These are phyloP conservation scores for Lathyrus aphaca DNA, from an alignment of 306 rosid species.

Conservation along the genomic window DNA sequence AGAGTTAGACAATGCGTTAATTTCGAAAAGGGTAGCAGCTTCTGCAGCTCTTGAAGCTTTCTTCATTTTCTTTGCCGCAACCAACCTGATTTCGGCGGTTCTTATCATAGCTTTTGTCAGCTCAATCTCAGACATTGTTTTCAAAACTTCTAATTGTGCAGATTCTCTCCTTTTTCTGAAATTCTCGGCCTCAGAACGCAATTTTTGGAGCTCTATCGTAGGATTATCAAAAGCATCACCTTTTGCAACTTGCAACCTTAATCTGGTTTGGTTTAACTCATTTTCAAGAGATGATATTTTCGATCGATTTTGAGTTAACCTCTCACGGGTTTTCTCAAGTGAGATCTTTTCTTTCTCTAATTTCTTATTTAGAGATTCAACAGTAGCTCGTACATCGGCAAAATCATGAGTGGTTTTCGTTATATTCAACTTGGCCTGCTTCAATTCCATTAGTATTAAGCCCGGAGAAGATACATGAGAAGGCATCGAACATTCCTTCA, in stretches of 20 bases:
- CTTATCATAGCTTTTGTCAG: slow-evolving; percentile 62
- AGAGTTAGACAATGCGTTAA: slow-evolving; percentile 57
- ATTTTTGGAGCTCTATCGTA: slow-evolving; percentile 62
- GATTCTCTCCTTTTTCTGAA: slow-evolving; percentile 73
- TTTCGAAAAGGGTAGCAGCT: slow-evolving; percentile 69
- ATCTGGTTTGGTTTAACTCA: slow-evolving; percentile 70
- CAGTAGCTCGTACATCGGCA: slow-evolving; percentile 71
- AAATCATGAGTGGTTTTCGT: slow-evolving; percentile 70
- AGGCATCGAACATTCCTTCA: slow-evolving; percentile 35
- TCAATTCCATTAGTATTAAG: slow-evolving; percentile 66
- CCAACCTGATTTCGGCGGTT: slow-evolving; percentile 76
- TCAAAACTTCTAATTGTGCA: slow-evolving; percentile 58
- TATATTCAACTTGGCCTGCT: slow-evolving; percentile 86
- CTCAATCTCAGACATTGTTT: slow-evolving; percentile 74
- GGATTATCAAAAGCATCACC: slow-evolving; percentile 55
- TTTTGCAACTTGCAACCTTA: slow-evolving; percentile 59
- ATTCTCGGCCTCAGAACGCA: slow-evolving; percentile 69
- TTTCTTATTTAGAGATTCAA: slow-evolving; percentile 63
- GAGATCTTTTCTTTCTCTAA: slow-evolving; percentile 72
- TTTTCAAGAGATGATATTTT: slow-evolving; percentile 74
- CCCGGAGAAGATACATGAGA: slow-evolving; percentile 37
- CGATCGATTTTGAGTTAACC: slow-evolving; percentile 59
- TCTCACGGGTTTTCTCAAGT: slow-evolving; percentile 75
- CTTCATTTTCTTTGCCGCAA: slow-evolving; percentile 87
- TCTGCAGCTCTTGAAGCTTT: slow-evolving; percentile 89